These are phyloP conservation scores for Saccharomycopsis microspora DNA, from an alignment of 805 yeast genomes.

Conservation along the genomic window DNA sequence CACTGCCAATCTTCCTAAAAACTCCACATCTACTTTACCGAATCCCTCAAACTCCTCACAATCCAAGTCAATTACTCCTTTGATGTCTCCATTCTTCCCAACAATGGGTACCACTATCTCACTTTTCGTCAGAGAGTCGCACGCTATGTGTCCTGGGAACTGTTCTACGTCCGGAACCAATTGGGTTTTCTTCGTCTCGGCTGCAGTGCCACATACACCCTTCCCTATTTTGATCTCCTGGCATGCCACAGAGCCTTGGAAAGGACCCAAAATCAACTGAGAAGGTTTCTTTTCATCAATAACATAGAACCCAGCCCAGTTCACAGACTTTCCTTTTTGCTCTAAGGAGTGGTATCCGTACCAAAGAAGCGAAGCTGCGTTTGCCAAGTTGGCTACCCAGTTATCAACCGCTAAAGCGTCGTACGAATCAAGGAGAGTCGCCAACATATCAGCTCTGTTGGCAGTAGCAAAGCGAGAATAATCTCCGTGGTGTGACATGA, in stretches of 20 bases:
- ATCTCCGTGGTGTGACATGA: neutral
- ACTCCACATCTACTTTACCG: slow-evolving; percentile 44
- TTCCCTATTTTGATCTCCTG: slow-evolving; percentile 66
- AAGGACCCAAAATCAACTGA: slow-evolving; percentile 75
- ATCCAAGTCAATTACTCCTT: slow-evolving; percentile 85
- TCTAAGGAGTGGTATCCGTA: slow-evolving; percentile 62
- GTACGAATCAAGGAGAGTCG: slow-evolving; percentile 31
- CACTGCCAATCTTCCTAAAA: slow-evolving; percentile 48
- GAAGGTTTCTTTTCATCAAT: slow-evolving; percentile 23
- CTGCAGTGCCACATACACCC: slow-evolving; percentile 93
- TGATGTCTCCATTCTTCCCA: slow-evolving; percentile 28
- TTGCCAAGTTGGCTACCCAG: slow-evolving; percentile 87
- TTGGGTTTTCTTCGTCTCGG: slow-evolving; percentile 45
- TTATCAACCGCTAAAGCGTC: slow-evolving; percentile 54
- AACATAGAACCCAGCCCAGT: slow-evolving; percentile 93
- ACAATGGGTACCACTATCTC: slow-evolving; percentile 87
- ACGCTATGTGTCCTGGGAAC: slow-evolving; percentile 91
- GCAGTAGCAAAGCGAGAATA: neutral
- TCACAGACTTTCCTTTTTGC: slow-evolving; percentile 33
- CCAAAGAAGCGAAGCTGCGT: slow-evolving; percentile 82
- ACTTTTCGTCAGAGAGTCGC: slow-evolving; percentile 90
- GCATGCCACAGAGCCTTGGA: slow-evolving; percentile 95
- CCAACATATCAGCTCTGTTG: neutral
- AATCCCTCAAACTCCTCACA: slow-evolving; percentile 59
- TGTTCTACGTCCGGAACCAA: slow-evolving; percentile 65